These are phyloP conservation scores for Camellia lanceoleosa DNA, from an alignment of 148 eudicot species.

Conservation along the genomic window DNA sequence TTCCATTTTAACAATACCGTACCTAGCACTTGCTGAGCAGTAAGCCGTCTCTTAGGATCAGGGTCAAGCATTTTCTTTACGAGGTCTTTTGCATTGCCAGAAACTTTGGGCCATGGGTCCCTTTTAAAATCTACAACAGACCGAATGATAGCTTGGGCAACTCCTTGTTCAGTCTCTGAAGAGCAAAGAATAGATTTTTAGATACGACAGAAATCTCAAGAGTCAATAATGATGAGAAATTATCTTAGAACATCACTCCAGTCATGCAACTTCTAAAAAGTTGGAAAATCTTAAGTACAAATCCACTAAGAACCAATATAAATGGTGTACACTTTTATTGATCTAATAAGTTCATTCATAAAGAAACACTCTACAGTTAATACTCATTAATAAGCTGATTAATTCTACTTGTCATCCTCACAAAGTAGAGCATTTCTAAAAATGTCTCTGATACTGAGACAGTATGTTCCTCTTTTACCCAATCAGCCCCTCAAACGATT, in stretches of 20 bases:
- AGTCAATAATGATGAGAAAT: no score
- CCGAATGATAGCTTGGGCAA: slow-evolving; percentile 57
- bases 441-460: background rate
- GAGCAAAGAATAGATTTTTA: background rate
- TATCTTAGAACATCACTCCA: no score
- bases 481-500: no score
- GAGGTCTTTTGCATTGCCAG: slow-evolving; percentile 55
- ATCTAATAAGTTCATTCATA: background rate
- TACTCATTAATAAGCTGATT: background rate
- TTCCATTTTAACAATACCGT: background rate
- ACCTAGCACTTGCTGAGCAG: slow-evolving; percentile 57
- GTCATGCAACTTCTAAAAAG: no score
- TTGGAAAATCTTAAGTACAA: background rate
- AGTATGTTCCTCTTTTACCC: no score
- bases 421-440: background rate
- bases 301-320: background rate
- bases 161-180: slow-evolving; percentile 79
- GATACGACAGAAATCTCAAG: background rate
- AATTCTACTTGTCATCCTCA: background rate
- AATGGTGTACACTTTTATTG: background rate
- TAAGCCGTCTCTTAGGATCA: slow-evolving; percentile 45
- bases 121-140: slow-evolving; percentile 48
- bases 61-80: slow-evolving; percentile 61
- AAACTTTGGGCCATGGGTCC: slow-evolving; percentile 68
- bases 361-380: background rate